A percentile compares a stretch with the other conserved stretches of the same genome.
Evolutionary conservation across 345 rosid genomes (phyloP).

Genomic region (Viola odorata): DNA sequence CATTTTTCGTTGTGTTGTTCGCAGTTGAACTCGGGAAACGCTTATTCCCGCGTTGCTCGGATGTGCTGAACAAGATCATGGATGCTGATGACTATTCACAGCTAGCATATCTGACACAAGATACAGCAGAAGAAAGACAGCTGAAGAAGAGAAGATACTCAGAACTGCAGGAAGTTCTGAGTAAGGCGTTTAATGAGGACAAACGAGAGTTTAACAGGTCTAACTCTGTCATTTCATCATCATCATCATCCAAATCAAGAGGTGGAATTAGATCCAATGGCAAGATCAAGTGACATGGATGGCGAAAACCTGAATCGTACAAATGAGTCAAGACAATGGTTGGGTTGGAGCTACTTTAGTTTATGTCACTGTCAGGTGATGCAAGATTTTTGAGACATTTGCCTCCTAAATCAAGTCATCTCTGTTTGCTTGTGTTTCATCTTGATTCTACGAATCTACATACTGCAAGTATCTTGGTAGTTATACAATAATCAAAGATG

Average conservation of each 20-base stretch:
- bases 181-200: conserved; percentile 57
- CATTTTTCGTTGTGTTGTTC: not conserved
- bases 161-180: conserved; percentile 55
- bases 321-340: no score
- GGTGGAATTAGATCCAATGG: conserved; percentile 20
- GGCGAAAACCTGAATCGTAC: not conserved
- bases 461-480: no score
- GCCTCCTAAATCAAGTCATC: no score
- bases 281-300: conserved; percentile 11
- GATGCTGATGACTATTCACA: conserved; percentile 51
- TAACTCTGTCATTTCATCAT: conserved; percentile 28
- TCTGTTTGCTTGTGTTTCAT: no score
- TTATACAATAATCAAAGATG: no score
- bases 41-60: conserved; percentile 74
- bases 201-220: conserved; percentile 50
- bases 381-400: no score
- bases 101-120: conserved; percentile 48
- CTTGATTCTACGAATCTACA: no score
- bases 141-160: conserved; percentile 49
- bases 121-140: conserved; percentile 41
- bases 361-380: no score
- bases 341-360: no score
- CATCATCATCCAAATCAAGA: conserved; percentile 37
- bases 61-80: conserved; percentile 65
- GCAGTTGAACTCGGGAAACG: conserved; percentile 73